Conservation (phyloP, 176 grass and related monocot species). For the Ensete ventricosum region DNA sequence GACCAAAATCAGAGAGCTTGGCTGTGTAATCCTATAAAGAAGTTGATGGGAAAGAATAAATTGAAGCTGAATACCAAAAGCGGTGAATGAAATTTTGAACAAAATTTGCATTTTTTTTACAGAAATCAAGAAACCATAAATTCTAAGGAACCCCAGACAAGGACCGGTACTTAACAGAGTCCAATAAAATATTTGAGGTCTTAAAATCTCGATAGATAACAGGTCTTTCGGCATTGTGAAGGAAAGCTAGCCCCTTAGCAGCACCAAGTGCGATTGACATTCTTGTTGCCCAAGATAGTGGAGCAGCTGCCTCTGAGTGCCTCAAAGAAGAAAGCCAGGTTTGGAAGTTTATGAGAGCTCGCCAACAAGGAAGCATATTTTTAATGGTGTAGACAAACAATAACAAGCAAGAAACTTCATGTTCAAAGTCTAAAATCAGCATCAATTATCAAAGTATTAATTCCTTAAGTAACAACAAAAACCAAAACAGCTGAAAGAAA, state of each 20-base stretch:
- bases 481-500: background rate
- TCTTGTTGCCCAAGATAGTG: conserved; percentile 86
- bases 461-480: background rate
- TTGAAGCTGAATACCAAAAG: background rate
- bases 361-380: background rate
- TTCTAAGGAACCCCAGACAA: background rate
- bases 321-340: conserved; percentile 9
- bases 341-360: background rate
- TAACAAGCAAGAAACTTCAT: background rate
- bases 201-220: conserved; percentile 99
- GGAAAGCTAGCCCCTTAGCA: conserved; percentile 93
- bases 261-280: conserved; percentile 96
- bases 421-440: background rate
- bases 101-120: background rate
- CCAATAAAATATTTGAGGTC: conserved; percentile 98
- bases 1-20: conserved; percentile 94
- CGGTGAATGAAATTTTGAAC: background rate
- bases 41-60: conserved; percentile 1
- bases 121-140: background rate
- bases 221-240: conserved; percentile 85
- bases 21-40: conserved; percentile 82
- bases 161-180: conserved; percentile 54
- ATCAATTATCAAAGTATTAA: background rate
- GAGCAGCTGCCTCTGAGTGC: conserved; percentile 58
- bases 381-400: background rate